Conservation (phyloP, 202 grass and related monocot genomes). For the Panicum virgatum region DNA sequence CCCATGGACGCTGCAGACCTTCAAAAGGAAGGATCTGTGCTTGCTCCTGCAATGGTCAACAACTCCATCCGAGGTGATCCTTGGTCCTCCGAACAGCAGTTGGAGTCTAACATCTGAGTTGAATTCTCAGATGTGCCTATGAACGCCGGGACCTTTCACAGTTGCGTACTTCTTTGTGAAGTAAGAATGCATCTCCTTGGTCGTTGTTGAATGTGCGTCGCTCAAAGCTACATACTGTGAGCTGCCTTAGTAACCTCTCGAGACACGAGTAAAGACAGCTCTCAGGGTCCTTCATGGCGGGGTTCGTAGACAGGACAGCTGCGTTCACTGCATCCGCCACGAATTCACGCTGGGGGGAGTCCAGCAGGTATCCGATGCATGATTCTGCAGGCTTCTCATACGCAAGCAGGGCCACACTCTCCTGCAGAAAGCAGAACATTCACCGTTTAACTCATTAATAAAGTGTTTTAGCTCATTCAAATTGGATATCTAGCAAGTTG, state of each 20-base stretch:
- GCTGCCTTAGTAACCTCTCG: conserved; percentile 87
- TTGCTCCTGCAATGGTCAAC: neutral
- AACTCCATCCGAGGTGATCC: neutral
- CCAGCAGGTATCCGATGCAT: conserved; percentile 76
- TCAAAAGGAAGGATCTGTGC: conserved; percentile 27
- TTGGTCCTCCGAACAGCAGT: conserved; percentile 51
- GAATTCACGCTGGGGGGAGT: conserved; percentile 70
- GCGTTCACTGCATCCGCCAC: conserved; percentile 90
- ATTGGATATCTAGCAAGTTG: neutral
- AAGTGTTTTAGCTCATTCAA: conserved; percentile 5
- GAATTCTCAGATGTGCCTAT: conserved; percentile 24
- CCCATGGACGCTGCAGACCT: conserved; percentile 15
- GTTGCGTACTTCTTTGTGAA: conserved; percentile 72
- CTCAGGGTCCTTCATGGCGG: conserved; percentile 64
- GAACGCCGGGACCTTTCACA: conserved; percentile 32
- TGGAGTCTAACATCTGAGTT: conserved; percentile 56
- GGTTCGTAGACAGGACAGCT: conserved; percentile 73
- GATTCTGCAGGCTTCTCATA: conserved; percentile 78
- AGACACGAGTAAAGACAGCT: conserved; percentile 77
- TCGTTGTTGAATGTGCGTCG: conserved; percentile 55
- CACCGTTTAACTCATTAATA: conserved; percentile 16
- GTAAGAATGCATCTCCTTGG: conserved; percentile 84
- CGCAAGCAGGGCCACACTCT: conserved; percentile 68
- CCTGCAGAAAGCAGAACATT: conserved; percentile 53
- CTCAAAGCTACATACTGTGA: conserved; percentile 83